Evolutionary conservation across 1,284 basidiomycete species (phyloP).

Genomic region (Cutaneotrichosporon dermatis): DNA sequence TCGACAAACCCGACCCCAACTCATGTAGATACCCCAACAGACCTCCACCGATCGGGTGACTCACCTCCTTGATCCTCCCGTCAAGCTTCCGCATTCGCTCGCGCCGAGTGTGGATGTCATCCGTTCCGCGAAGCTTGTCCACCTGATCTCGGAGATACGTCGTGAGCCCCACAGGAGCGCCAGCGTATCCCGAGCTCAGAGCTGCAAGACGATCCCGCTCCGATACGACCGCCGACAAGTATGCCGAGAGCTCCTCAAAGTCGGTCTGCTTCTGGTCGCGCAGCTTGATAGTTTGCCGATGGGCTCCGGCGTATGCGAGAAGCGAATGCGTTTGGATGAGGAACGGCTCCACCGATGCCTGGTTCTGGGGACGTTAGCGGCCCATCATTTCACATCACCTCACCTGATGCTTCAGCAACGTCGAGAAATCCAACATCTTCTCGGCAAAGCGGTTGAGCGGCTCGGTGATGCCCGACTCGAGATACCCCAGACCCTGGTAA

Average conservation of each 20-base stretch:
- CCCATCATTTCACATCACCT: conserved; percentile 30
- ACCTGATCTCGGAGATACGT: conserved; percentile 93
- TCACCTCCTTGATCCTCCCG: conserved; percentile 85
- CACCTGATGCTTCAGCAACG: conserved; percentile 74
- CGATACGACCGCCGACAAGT: conserved; percentile 80
- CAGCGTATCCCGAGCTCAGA: conserved; percentile 58
- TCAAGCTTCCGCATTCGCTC: conserved; percentile 92
- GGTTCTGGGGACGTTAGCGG: conserved; percentile 57
- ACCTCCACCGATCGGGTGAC: conserved; percentile 26
- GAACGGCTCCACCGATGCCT: conserved; percentile 79
- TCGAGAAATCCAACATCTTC: conserved; percentile 87
- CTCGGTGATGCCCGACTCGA: conserved; percentile 96
- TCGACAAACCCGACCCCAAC: no score
- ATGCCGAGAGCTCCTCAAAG: conserved; percentile 95
- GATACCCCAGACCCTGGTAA: conserved; percentile 91
- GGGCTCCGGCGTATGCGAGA: conserved; percentile 79
- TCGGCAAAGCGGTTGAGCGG: conserved; percentile 93
- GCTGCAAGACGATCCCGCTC: conserved; percentile 90
- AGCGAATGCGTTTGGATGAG: conserved; percentile 83
- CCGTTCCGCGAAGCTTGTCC: conserved; percentile 82
- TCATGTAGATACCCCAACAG: background rate
- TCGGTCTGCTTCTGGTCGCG: conserved; percentile 98
- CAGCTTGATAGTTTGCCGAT: conserved; percentile 83
- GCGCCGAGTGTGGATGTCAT: conserved; percentile 79
- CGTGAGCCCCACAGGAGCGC: conserved; percentile 62